A percentile compares a stretch with the other conserved stretches of the same genome.
phyloP scores from a whole-genome alignment of 1,139 yeast genomes.

The Kodamaea alishanica region DNA sequence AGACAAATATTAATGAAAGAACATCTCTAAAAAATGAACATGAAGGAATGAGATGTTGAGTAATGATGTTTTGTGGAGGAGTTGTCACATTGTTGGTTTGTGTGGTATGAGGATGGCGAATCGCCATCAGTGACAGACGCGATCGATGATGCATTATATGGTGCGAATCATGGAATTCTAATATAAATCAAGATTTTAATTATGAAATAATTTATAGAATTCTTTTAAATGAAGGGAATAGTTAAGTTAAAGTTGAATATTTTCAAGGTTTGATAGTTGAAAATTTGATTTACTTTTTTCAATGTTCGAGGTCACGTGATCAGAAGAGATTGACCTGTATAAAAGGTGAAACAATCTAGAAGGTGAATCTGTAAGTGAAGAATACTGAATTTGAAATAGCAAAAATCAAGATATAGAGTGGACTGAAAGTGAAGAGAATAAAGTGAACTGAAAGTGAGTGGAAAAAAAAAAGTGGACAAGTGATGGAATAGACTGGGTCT shows the following conservation, averaged over 20 bases:
- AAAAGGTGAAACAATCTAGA: no score
- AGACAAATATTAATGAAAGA: constrained; percentile 39
- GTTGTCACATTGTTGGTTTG: background rate
- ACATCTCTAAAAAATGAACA: constrained; percentile 34
- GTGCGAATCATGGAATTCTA: background rate
- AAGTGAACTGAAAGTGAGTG: background rate
- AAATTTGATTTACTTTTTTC: background rate
- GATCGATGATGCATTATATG: constrained; percentile 1
- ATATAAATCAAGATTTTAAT: background rate
- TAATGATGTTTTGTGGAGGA: no score
- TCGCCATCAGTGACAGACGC: background rate
- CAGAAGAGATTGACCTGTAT: no score
- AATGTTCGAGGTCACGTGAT: no score
- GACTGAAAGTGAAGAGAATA: background rate
- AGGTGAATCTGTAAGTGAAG: no score
- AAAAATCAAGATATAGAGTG: no score
- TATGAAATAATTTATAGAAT: background rate
- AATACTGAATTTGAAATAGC: background rate
- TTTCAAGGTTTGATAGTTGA: background rate
- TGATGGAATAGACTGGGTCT: no score
- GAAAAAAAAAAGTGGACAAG: background rate
- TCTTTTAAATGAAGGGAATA: no score
- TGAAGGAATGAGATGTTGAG: constrained; percentile 5
- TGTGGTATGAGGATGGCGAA: background rate
- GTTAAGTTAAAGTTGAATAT: background rate